Percentiles rank a stretch among this genome's conserved stretches.
These are phyloP conservation scores for Epipyxis sp. DNA, from an alignment of 108 stramenopile genomes.

Conservation along the genomic window DNA sequence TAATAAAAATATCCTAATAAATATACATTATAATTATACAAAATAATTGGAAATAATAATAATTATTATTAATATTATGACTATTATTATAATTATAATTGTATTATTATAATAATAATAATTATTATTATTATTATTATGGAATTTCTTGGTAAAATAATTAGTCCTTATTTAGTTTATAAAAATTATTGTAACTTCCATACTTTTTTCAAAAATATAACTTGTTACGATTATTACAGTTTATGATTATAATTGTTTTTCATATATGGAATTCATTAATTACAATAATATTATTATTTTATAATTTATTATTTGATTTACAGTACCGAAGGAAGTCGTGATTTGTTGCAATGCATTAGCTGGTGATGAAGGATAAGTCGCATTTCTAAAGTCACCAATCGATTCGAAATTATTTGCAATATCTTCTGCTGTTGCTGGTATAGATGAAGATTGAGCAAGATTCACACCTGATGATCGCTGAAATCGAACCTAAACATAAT, in stretches of 20 bases:
- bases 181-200: too few relatives aligned
- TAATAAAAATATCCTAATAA: too few relatives aligned
- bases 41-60: too few relatives aligned
- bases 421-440: constrained; percentile 34
- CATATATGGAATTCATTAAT: not conserved
- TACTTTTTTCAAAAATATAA: not conserved
- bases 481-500: not conserved
- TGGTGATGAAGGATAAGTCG: constrained; percentile 2
- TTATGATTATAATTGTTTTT: not conserved
- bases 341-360: constrained; percentile 3
- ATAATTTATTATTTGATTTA: not conserved
- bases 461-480: constrained; percentile 22
- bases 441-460: constrained; percentile 33
- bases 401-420: not conserved
- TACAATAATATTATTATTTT: not conserved
- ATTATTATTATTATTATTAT: too few relatives aligned
- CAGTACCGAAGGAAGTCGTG: not conserved
- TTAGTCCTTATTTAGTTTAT: too few relatives aligned
- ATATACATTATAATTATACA: too few relatives aligned
- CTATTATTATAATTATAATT: too few relatives aligned
- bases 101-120: too few relatives aligned
- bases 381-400: not conserved
- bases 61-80: too few relatives aligned
- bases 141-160: too few relatives aligned
- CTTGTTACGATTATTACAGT: not conserved